Conservation (phyloP, 768 basidiomycete genomes). For the Guyanaporus albipodus region DNA sequence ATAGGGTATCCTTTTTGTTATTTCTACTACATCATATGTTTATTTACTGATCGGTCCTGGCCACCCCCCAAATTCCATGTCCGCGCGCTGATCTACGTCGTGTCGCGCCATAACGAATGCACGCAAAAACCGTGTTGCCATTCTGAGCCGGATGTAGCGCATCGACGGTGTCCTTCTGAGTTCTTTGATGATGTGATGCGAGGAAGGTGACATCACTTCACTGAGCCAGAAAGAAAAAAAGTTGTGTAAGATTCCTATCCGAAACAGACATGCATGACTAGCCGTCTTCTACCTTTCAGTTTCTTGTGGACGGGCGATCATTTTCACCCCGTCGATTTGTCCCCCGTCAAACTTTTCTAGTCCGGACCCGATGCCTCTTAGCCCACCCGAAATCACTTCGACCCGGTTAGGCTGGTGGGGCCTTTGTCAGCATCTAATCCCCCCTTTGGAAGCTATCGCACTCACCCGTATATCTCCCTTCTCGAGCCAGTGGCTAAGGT, state of each 20-base stretch:
- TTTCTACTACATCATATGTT: slow-evolving; percentile 16
- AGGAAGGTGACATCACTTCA: slow-evolving; percentile 14
- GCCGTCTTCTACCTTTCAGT: slow-evolving; percentile 34
- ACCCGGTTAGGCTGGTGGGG: slow-evolving; percentile 40
- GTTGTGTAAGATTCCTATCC: slow-evolving; percentile 24
- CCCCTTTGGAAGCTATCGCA: not conserved
- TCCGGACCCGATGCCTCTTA: slow-evolving; percentile 40
- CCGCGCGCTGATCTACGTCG: slow-evolving; percentile 23
- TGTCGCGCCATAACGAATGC: slow-evolving; percentile 30
- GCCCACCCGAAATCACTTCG: slow-evolving; percentile 39
- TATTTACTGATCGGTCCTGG: slow-evolving; percentile 27
- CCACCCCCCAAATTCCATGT: slow-evolving; percentile 31
- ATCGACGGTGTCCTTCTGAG: slow-evolving; percentile 30
- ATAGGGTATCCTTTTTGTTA: slow-evolving; percentile 3
- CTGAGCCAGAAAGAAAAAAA: slow-evolving; percentile 20
- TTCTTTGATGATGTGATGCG: slow-evolving; percentile 23
- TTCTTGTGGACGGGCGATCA: slow-evolving; percentile 43
- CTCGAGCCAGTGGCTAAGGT: slow-evolving; percentile 29
- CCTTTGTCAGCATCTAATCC: not conserved
- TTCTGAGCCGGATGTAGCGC: slow-evolving; percentile 29
- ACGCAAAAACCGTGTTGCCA: slow-evolving; percentile 31
- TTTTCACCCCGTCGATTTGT: slow-evolving; percentile 42
- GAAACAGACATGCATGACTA: slow-evolving; percentile 16
- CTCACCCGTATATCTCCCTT: slow-evolving; percentile 32
- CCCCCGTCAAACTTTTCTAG: slow-evolving; percentile 39